These are phyloP conservation scores for Lycium ferocissimum DNA, from an alignment of 257 asterid species.

Conservation along the genomic window DNA sequence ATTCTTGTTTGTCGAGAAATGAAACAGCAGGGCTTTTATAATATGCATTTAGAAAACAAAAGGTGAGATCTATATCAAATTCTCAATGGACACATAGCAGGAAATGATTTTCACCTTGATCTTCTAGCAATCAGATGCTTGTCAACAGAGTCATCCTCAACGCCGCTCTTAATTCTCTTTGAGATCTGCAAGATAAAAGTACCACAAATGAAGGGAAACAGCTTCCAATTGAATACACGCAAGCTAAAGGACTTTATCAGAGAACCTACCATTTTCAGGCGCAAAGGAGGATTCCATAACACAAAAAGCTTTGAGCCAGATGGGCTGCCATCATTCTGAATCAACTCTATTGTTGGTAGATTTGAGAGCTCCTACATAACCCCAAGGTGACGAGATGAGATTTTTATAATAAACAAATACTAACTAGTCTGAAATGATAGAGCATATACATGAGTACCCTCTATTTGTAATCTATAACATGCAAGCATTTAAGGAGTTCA, in stretches of 20 bases:
- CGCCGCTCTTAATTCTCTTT: constrained; percentile 53
- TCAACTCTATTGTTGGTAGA: constrained; percentile 66
- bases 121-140: constrained; percentile 67
- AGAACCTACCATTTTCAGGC: constrained; percentile 69
- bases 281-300: constrained; percentile 95
- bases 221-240: neutral
- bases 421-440: constrained; percentile 19
- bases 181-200: constrained; percentile 53
- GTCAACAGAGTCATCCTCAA: constrained; percentile 49
- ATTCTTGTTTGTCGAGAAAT: constrained; percentile 29
- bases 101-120: constrained; percentile 64
- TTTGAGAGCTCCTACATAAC: constrained; percentile 72
- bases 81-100: constrained; percentile 27
- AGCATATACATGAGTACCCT: constrained; percentile 1
- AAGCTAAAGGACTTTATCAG: constrained; percentile 30
- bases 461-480: constrained; percentile 19
- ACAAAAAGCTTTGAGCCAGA: constrained; percentile 80
- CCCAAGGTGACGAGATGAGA: neutral
- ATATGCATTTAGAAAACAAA: neutral
- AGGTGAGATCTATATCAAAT: neutral
- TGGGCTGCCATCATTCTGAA: constrained; percentile 95
- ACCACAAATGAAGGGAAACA: constrained; percentile 28
- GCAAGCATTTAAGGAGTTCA: neutral
- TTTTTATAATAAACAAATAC: neutral
- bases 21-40: neutral